Evolutionary conservation across 2,329 filamentous ascomycete genomes (phyloP), one percentile per base, ranked within the genome.

Genomic region (Colletotrichum abscissum): DNA sequence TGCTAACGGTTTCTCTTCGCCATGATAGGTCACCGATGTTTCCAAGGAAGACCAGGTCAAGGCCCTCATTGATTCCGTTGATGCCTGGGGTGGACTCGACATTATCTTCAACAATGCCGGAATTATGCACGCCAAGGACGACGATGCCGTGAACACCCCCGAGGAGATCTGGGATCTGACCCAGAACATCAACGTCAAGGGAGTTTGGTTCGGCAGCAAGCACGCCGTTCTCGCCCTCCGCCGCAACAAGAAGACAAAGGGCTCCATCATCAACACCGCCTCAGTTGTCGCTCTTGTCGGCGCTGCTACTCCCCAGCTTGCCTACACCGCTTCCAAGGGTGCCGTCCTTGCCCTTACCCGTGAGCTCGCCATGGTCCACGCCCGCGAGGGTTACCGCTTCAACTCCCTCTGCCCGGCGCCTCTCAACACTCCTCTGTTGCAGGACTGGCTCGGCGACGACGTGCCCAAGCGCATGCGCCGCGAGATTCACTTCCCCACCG

Each of bases 51-150:
- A 89, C 74, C 90, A 97, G 69, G 91, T 98, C 38, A 86, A 95
- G 79, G 90, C 91, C 69, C 91, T 93, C 81, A 88, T 98, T 65
- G 92, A 94, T 77, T 85, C 89, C 11, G 85, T 96, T 71, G 95
- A 98, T 83, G 81, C 90, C 70, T 97, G 94, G 93, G 95, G 95
- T 80, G 95, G 95, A 57, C 84, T 97, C 3, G 95, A 98, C 82
- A 88, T 98, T 80, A 94, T 98, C 79, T 98, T 98, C 91, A 98
- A 98, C 91, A 98, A 98, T 82, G 95, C 95, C 28, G 95, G 95
- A 68, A 98, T 98, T 83, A 98, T 98, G 95, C 95, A 98, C 85
- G 92, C 91, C 60, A 88, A 93, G 70, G 93, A 95, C 82, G 92
- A 90, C 80, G 92, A 95, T 82, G 95, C 95, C 62, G 86, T 97